These are phyloP conservation scores for Leucocoprinus sp. DNA, from an alignment of 768 basidiomycete species.

Conservation along the genomic window DNA sequence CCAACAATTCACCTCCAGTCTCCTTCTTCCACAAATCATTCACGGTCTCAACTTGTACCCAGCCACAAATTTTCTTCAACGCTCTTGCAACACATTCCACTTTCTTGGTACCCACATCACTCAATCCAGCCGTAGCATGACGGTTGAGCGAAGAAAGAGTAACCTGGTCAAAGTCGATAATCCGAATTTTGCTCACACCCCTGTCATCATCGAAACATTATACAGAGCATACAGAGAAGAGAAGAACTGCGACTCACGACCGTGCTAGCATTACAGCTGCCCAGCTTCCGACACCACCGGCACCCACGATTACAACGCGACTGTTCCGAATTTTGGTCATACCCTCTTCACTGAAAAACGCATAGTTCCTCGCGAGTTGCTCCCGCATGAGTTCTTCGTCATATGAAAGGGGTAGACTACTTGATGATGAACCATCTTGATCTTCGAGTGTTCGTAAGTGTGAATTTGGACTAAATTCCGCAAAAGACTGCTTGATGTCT, in stretches of 20 bases:
- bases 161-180: slow-evolving; percentile 96
- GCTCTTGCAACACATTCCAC: slow-evolving; percentile 67
- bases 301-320: slow-evolving; percentile 84
- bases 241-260: slow-evolving; percentile 49
- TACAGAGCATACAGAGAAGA: not conserved
- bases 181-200: slow-evolving; percentile 66
- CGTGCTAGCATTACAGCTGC: slow-evolving; percentile 88
- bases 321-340: slow-evolving; percentile 72
- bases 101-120: slow-evolving; percentile 92
- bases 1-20: slow-evolving; percentile 62
- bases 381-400: slow-evolving; percentile 81
- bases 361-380: slow-evolving; percentile 88
- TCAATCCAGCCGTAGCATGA: slow-evolving; percentile 82
- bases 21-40: slow-evolving; percentile 85
- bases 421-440: not conserved
- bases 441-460: not conserved
- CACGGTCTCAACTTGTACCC: slow-evolving; percentile 78
- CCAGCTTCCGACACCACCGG: slow-evolving; percentile 97
- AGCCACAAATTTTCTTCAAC: slow-evolving; percentile 68
- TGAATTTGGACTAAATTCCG: slow-evolving; percentile 19
- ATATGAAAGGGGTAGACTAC: slow-evolving; percentile 23
- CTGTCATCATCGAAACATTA: slow-evolving; percentile 24
- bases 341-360: slow-evolving; percentile 86
- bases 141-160: slow-evolving; percentile 92
- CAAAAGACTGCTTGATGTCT: slow-evolving; percentile 47